Percentiles rank a stretch among this genome's conserved stretches.
phyloP scores from a whole-genome alignment of 2,329 filamentous ascomycete genomes.

The Fusarium phyllophilum region DNA sequence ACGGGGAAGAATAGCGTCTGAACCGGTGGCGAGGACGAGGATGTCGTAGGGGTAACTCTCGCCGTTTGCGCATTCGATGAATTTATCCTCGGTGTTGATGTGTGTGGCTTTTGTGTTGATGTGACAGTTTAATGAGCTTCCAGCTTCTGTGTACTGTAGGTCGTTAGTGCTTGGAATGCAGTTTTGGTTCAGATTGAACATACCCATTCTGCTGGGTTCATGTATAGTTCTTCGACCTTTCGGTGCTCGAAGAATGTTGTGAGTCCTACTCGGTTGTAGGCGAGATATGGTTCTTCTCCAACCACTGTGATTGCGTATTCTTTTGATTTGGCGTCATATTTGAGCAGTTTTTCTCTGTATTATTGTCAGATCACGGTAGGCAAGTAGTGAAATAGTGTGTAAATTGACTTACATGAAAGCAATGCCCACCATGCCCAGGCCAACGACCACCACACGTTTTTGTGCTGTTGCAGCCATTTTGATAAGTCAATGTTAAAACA shows the following conservation, averaged over 20 bases:
- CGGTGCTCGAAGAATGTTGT: conserved; percentile 91
- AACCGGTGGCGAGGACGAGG: conserved; percentile 86
- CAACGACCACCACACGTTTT: conserved; percentile 83
- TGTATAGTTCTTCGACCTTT: conserved; percentile 85
- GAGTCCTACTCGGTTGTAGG: conserved; percentile 90
- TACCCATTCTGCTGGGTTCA: conserved; percentile 87
- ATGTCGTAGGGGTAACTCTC: conserved; percentile 79
- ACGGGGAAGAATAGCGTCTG: conserved; percentile 77
- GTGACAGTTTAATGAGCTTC: conserved; percentile 77
- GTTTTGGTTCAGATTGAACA: background rate
- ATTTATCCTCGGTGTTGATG: conserved; percentile 71
- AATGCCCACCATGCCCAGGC: conserved; percentile 91
- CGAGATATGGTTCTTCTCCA: conserved; percentile 86
- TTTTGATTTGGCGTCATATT: conserved; percentile 78
- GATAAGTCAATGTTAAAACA: background rate
- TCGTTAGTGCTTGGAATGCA: conserved; percentile 3
- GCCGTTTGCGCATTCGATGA: conserved; percentile 76
- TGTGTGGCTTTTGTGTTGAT: conserved; percentile 76
- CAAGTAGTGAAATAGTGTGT: background rate
- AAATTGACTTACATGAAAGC: conserved; percentile 79
- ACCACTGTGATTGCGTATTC: conserved; percentile 87
- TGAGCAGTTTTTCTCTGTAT: conserved; percentile 84
- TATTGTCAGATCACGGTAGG: conserved; percentile 8
- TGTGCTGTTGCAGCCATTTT: conserved; percentile 36
- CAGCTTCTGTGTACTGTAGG: conserved; percentile 70